phyloP scores from a whole-genome alignment of 495 filamentous ascomycete species.

The Collariella sp. region DNA sequence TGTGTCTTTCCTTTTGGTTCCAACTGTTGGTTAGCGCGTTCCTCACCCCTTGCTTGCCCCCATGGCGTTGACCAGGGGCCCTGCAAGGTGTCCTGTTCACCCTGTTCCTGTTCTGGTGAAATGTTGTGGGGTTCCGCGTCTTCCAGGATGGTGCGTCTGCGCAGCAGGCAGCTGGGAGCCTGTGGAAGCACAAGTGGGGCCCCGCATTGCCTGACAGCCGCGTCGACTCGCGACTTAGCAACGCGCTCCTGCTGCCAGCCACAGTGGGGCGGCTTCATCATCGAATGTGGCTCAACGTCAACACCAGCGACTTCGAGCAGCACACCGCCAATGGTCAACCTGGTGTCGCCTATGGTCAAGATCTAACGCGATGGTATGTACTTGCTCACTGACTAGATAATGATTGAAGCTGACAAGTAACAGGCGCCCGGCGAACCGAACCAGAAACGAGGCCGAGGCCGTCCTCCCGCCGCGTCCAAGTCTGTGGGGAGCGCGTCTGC shows the following conservation, averaged over 20 bases:
- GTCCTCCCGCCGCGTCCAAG: constrained; percentile 32
- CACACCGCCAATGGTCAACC: not conserved
- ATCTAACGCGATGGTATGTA: constrained; percentile 19
- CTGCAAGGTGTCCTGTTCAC: not conserved
- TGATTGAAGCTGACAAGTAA: constrained; percentile 4
- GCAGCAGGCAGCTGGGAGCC: not conserved
- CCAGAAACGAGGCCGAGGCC: constrained; percentile 38
- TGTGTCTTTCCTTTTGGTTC: constrained; percentile 13
- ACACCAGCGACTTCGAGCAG: not conserved
- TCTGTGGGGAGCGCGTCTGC: constrained; percentile 28
- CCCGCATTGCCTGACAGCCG: not conserved
- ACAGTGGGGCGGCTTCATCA: not conserved
- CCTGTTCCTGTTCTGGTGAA: not conserved
- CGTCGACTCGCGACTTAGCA: not conserved
- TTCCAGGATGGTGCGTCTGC: too few species aligned
- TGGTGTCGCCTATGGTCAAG: constrained; percentile 11
- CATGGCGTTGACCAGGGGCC: constrained; percentile 14
- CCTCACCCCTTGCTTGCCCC: not conserved
- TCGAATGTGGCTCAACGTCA: not conserved
- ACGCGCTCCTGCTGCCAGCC: not conserved
- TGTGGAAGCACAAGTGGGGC: not conserved
- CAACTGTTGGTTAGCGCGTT: constrained; percentile 2
- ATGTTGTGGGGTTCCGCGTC: not conserved
- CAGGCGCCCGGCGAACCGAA: constrained; percentile 29
- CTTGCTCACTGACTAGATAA: not conserved